phyloP scores from a whole-genome alignment of 2,329 filamentous ascomycete genomes.

The Pestalotiopsis sp. region DNA sequence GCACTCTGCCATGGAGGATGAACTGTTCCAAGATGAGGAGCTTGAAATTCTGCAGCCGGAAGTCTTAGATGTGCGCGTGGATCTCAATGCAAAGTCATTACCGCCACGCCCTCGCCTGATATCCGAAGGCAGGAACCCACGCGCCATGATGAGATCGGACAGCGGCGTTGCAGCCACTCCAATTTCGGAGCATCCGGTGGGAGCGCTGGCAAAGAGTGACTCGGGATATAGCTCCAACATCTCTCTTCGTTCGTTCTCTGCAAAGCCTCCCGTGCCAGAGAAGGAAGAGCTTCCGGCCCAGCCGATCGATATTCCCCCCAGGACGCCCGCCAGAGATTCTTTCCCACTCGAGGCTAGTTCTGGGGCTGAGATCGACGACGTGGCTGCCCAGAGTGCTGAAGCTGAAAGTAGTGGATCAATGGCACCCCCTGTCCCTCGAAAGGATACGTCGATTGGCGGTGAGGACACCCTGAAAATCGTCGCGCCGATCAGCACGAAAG shows the following conservation, averaged over 20 bases:
- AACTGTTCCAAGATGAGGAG: constrained; percentile 44
- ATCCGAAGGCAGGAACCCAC: constrained; percentile 19
- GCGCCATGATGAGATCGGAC: constrained; percentile 39
- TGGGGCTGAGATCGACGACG: not conserved
- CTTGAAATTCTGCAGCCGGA: constrained; percentile 25
- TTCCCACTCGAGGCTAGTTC: not conserved
- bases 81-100: constrained; percentile 43
- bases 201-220: constrained; percentile 55
- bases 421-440: constrained; percentile 36
- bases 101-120: constrained; percentile 21
- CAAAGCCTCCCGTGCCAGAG: constrained; percentile 28
- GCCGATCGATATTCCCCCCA: constrained; percentile 11
- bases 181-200: constrained; percentile 40
- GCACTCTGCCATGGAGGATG: constrained; percentile 46
- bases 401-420: constrained; percentile 10
- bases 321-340: not conserved
- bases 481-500: not conserved
- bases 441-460: constrained; percentile 23
- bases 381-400: constrained; percentile 7
- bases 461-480: not conserved
- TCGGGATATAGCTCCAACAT: constrained; percentile 63
- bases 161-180: constrained; percentile 52
- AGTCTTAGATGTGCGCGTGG: constrained; percentile 30
- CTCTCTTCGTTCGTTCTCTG: constrained; percentile 53
- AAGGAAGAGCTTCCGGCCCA: constrained; percentile 19